These are phyloP conservation scores for Elsinoe batatas DNA, from an alignment of 2,329 filamentous ascomycete genomes.

Conservation along the genomic window DNA sequence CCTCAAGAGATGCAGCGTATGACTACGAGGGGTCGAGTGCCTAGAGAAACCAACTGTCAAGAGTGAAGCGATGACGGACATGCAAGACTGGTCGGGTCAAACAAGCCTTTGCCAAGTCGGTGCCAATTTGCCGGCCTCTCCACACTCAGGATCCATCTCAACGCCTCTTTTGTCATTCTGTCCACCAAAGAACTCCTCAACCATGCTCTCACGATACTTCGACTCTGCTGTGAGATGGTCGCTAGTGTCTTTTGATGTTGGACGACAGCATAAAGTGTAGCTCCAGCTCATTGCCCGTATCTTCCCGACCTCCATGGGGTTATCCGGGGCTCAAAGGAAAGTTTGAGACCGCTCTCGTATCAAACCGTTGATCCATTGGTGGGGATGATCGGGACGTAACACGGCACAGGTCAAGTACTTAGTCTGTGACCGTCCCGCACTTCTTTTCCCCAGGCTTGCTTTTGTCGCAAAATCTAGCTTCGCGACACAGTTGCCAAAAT, in stretches of 20 bases:
- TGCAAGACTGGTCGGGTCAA: not conserved
- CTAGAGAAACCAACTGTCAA: too few relatives aligned
- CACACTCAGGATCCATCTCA: not conserved
- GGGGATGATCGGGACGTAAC: not conserved
- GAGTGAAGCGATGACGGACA: not conserved
- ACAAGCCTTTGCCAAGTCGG: conserved; percentile 12
- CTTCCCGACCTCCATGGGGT: not conserved
- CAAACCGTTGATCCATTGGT: not conserved
- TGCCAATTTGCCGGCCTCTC: conserved; percentile 2
- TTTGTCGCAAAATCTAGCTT: not conserved
- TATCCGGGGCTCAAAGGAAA: not conserved
- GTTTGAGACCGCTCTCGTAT: not conserved
- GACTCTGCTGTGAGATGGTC: too few relatives aligned
- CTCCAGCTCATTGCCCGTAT: not conserved
- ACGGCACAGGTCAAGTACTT: not conserved
- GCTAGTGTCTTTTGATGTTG: too few relatives aligned
- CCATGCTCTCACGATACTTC: too few relatives aligned
- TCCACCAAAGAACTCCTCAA: not conserved
- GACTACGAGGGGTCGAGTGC: too few relatives aligned
- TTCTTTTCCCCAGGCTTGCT: not conserved
- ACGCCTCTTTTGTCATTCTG: conserved; percentile 5
- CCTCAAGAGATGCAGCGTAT: too few relatives aligned
- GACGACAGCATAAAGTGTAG: too few relatives aligned
- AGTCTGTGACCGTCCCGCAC: not conserved
- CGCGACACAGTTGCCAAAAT: not conserved